Percentiles rank a stretch among this genome's conserved stretches.
phyloP scores from a whole-genome alignment of 257 asterid species.

The Solanum sejunctum region DNA sequence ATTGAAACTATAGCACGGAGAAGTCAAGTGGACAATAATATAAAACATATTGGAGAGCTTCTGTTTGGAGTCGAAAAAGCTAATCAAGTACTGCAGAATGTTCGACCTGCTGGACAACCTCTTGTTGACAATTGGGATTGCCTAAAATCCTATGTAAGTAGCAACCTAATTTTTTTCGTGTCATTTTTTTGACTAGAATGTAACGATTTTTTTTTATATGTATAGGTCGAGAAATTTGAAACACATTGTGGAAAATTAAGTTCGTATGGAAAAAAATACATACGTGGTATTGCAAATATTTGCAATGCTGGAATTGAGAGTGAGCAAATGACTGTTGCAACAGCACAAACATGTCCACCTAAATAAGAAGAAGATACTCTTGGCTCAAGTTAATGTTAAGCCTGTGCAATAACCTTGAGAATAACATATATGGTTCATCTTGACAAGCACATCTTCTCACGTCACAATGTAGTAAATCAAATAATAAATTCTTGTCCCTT shows the following conservation, averaged over 20 bases:
- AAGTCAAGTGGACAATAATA: conserved; percentile 51
- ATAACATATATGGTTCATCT: neutral
- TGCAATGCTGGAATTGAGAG: conserved; percentile 65
- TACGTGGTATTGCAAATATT: conserved; percentile 78
- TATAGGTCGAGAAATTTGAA: conserved; percentile 62
- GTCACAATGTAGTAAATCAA: neutral
- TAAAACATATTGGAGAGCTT: conserved; percentile 63
- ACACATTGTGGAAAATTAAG: conserved; percentile 65
- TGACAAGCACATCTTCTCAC: neutral
- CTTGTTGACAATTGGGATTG: conserved; percentile 24
- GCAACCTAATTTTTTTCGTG: neutral
- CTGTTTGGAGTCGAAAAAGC: conserved; percentile 65
- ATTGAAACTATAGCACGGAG: conserved; percentile 57
- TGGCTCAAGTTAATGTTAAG: neutral
- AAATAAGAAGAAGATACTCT: conserved; percentile 4
- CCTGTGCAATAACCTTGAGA: neutral
- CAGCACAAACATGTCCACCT: conserved; percentile 50
- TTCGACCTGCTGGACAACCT: conserved; percentile 58
- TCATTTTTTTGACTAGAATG: neutral
- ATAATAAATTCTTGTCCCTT: neutral
- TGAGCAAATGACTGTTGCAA: conserved; percentile 71
- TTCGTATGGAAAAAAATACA: conserved; percentile 92
- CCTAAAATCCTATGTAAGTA: conserved; percentile 72
- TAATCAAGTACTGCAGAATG: conserved; percentile 30
- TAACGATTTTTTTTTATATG: neutral